These are phyloP conservation scores for Teratosphaeria viscida DNA, from an alignment of 2,329 filamentous ascomycete genomes.

Conservation along the genomic window DNA sequence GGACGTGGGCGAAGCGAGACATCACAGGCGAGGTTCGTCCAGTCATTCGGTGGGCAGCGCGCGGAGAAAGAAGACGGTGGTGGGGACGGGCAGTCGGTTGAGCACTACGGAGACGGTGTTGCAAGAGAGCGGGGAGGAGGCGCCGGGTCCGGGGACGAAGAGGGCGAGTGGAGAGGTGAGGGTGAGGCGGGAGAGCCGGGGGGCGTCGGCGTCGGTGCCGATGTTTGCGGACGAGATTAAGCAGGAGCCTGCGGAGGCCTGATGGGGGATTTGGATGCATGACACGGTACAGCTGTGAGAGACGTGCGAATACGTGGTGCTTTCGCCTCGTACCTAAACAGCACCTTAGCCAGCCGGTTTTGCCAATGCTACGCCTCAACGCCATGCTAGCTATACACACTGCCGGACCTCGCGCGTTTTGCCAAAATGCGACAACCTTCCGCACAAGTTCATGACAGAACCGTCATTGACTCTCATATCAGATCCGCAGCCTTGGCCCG, in stretches of 20 bases:
- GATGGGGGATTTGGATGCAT: background rate
- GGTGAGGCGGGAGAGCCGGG: background rate
- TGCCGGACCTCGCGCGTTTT: background rate
- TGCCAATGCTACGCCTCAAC: background rate
- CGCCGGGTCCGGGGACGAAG: background rate
- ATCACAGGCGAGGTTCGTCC: slow-evolving; percentile 2
- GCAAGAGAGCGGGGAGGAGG: slow-evolving; percentile 8
- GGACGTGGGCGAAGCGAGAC: slow-evolving; percentile 17
- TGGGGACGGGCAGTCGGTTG: slow-evolving; percentile 14
- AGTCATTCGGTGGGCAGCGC: background rate
- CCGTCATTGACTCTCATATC: slow-evolving; percentile 5
- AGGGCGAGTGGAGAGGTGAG: background rate
- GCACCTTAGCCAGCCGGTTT: too few relatives aligned
- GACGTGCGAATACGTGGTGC: too few relatives aligned
- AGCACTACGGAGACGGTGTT: slow-evolving; percentile 20
- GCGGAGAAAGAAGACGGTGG: slow-evolving; percentile 9
- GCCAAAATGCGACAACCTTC: background rate
- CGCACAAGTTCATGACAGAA: background rate
- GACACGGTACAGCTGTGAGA: background rate
- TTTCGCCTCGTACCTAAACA: too few relatives aligned
- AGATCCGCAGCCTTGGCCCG: slow-evolving; percentile 13
- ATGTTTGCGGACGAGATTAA: slow-evolving; percentile 15
- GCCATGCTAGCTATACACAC: background rate
- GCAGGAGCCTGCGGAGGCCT: slow-evolving; percentile 13
- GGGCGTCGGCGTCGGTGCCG: slow-evolving; percentile 3